Conservation (phyloP, 371 early-diverging fungal genomes). For the Capillidium rhysosporum region DNA sequence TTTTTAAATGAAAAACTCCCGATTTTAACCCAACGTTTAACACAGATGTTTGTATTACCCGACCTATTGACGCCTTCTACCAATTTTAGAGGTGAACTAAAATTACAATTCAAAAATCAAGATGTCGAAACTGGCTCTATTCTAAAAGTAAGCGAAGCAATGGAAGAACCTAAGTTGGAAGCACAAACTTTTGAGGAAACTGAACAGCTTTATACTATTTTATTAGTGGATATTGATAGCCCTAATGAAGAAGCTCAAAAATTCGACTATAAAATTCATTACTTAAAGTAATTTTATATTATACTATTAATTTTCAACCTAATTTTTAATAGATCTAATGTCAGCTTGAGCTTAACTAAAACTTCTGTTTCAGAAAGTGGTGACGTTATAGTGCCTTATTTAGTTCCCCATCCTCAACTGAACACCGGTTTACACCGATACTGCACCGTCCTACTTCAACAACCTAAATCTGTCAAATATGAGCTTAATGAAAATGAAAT, state of each 20-base stretch:
- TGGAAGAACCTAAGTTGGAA: constrained; percentile 30
- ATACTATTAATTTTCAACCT: too few species aligned
- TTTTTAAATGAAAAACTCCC: neutral
- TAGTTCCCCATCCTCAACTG: constrained; percentile 64
- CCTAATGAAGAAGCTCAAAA: constrained; percentile 32
- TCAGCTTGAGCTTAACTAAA: constrained; percentile 19
- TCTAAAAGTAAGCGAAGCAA: constrained; percentile 17
- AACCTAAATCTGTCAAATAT: constrained; percentile 19
- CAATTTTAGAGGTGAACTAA: constrained; percentile 24
- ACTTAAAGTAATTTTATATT: constrained; percentile 26
- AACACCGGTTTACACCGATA: constrained; percentile 65
- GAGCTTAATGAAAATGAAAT: neutral
- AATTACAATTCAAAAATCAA: constrained; percentile 16
- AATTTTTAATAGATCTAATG: constrained; percentile 16
- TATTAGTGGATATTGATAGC: constrained; percentile 51
- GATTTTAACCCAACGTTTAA: constrained; percentile 22
- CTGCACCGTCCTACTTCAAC: constrained; percentile 43
- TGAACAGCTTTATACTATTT: constrained; percentile 39
- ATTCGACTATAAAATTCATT: constrained; percentile 45
- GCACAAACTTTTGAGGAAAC: constrained; percentile 45
- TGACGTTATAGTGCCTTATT: constrained; percentile 35
- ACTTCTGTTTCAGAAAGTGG: constrained; percentile 18
- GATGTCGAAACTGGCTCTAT: constrained; percentile 19
- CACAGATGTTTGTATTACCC: constrained; percentile 63
- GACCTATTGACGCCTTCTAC: constrained; percentile 38